Base-by-base conservation (phyloP, 441 rosid genomes). In the Breynia disticha region DNA sequence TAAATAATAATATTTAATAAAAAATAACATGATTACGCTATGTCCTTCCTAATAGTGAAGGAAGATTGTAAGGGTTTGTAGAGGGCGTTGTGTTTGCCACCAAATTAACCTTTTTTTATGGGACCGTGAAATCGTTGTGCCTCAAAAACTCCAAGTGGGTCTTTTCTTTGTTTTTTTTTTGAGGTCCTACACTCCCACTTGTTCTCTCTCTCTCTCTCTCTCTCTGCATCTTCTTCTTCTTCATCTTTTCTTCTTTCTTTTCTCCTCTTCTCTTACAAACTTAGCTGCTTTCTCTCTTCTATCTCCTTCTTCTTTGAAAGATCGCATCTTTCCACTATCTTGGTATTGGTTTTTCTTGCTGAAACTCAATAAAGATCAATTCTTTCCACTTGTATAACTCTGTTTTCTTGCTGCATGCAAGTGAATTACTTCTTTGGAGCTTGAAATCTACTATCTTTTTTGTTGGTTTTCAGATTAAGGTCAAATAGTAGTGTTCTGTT, bases 131-230 rank as follows among this genome's bases (percentile, higher is more conserved):
- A 70, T 72, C 75, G 68, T 44, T 51, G 69, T 62, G 72, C 64
- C 69, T 64, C 67, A 24, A 56, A 56, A 66, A 67, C 72, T 57
- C 62, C 71, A 65, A 72, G 76, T 79, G 80, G 82, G 80, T 58
- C 83, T 56, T 51, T 56, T 46, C 60, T 67, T 20, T 21, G 55
- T 20, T 45, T 66, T 21, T 44, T 54, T 45, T 52, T 56, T 51
- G 67, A 56, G 70, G 75, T 70, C 80, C 77, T 68, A 68, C 71
- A 46, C 60, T 68, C 76, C 76, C 77, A 72, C 81, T 75, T 67
- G 84, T 56, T 65, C 54, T 65, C 67, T 61, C 32, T 61, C 52
- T 65, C 69, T 68, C 65, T 55, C 73, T 46, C 69, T n/a, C 50
- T n/a, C 50, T 12, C 62, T 53, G 62, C 54, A 38, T 49, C 28